phyloP scores from a whole-genome alignment of 305 asterid genomes.

The Solanum hybrid region DNA sequence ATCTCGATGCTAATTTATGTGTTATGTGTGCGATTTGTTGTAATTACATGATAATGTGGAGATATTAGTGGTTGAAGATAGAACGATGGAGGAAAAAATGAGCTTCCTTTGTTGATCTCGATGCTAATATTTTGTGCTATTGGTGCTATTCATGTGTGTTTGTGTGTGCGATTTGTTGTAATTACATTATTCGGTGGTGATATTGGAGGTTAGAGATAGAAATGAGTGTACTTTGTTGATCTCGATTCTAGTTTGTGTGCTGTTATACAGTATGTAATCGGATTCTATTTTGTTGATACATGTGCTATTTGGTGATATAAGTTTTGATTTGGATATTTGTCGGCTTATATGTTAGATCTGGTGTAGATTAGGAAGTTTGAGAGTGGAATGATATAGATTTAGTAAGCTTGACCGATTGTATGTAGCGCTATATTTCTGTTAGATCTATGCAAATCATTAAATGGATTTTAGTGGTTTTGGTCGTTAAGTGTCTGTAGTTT shows the following conservation, averaged over 20 bases:
- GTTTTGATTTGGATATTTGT: not conserved
- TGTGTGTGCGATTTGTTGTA: not conserved
- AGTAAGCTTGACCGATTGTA: not conserved
- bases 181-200: not conserved
- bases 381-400: not conserved
- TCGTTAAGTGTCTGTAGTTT: not conserved
- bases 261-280: not conserved
- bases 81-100: not conserved
- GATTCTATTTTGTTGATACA: not conserved
- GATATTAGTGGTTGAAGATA: not conserved
- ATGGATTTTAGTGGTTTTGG: not conserved
- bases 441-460: not conserved
- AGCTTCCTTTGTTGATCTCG: not conserved
- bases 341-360: not conserved
- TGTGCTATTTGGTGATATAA: not conserved
- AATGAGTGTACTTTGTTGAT: not conserved
- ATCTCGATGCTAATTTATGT: not conserved
- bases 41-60: not conserved
- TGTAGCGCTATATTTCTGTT: not conserved
- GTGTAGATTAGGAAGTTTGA: not conserved
- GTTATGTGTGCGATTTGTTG: not conserved
- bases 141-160: not conserved
- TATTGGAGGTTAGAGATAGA: not conserved
- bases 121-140: not conserved
- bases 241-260: not conserved